Evolutionary conservation across 176 grass and related monocot genomes (phyloP).

Genomic region (Bothriochloa decipiens): DNA sequence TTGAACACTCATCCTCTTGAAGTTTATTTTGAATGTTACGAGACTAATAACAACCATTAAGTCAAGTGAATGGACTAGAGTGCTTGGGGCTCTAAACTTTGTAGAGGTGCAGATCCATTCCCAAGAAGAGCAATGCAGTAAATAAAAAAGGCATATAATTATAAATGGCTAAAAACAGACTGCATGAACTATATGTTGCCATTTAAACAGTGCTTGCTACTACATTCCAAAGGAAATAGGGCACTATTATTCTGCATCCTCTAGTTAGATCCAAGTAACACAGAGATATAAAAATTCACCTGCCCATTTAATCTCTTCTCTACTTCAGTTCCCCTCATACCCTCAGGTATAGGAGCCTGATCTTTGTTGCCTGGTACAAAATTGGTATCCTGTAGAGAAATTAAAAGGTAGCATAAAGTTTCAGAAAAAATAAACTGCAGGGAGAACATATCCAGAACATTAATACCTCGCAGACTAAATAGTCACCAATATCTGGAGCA

Average conservation of each 20-base stretch:
- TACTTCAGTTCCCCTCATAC: constrained; percentile 81
- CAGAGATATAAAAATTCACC: constrained; percentile 33
- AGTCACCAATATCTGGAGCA: constrained; percentile 91
- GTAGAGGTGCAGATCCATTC: neutral
- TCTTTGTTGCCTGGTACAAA: constrained; percentile 61
- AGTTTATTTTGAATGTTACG: constrained; percentile 1
- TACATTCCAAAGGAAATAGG: constrained; percentile 28
- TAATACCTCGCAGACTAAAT: constrained; percentile 84
- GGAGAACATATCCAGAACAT: constrained; percentile 23
- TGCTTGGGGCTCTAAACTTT: neutral
- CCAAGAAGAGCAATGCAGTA: constrained; percentile 7
- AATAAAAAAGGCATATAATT: neutral
- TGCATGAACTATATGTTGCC: constrained; percentile 18
- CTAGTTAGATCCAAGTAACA: constrained; percentile 23
- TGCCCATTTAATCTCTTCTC: constrained; percentile 68
- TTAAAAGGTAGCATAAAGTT: constrained; percentile 37
- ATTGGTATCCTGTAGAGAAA: constrained; percentile 60
- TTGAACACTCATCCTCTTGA: constrained; percentile 26
- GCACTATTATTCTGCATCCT: constrained; percentile 11
- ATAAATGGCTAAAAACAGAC: constrained; percentile 25
- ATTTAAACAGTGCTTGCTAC: constrained; percentile 7
- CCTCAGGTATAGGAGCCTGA: constrained; percentile 71
- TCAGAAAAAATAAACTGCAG: constrained; percentile 31
- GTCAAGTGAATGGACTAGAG: neutral
- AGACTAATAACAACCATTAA: neutral